These are phyloP conservation scores for Letharia lupina DNA, from an alignment of 495 filamentous ascomycete genomes.

Conservation along the genomic window DNA sequence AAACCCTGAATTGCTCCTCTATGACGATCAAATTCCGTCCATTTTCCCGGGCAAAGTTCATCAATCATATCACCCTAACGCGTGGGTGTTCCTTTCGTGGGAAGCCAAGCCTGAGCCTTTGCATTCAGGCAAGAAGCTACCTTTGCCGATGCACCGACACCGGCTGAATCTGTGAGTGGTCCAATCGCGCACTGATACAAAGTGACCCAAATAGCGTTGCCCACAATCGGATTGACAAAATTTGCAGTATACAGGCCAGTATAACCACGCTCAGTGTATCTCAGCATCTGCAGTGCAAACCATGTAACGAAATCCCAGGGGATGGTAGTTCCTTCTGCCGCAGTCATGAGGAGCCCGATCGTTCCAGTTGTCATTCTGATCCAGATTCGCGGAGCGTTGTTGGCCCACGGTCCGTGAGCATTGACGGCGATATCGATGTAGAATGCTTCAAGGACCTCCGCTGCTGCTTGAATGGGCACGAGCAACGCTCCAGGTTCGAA, in stretches of 20 bases:
- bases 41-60: not conserved
- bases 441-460: not conserved
- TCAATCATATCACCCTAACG: not conserved
- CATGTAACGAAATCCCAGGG: slow-evolving; percentile 4
- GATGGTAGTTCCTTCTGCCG: not conserved
- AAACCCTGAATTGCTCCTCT: not conserved
- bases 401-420: not conserved
- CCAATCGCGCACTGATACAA: not conserved
- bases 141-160: not conserved
- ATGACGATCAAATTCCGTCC: not conserved
- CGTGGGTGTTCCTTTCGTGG: not conserved
- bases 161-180: not conserved
- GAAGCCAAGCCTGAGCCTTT: not conserved
- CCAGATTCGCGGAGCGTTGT: not conserved
- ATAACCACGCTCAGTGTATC: not conserved
- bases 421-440: not conserved
- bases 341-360: slow-evolving; percentile 1
- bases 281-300: slow-evolving; percentile 5
- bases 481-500: not conserved
- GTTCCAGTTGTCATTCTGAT: not conserved
- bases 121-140: not conserved
- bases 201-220: not conserved
- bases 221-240: not conserved
- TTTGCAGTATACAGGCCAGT: not conserved
- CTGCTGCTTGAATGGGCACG: not conserved